Conservation (phyloP, 306 rosid genomes). For the Vigna nakashimae region DNA sequence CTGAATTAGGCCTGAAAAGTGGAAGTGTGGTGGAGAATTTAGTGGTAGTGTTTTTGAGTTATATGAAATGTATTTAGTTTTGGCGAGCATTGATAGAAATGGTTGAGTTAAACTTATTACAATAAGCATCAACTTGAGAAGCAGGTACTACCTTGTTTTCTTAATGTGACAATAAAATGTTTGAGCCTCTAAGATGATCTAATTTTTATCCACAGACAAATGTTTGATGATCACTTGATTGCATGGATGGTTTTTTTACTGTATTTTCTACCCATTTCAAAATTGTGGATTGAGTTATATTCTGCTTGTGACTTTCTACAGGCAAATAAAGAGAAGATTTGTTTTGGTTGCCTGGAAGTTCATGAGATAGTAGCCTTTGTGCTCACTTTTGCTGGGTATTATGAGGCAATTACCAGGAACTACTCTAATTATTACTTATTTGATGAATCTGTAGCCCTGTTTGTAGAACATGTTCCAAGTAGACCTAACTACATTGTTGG, state of each 20-base stretch:
- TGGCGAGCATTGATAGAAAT: constrained; percentile 18
- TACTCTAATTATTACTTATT: constrained; percentile 84
- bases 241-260: constrained; percentile 28
- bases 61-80: constrained; percentile 22
- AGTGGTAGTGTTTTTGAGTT: constrained; percentile 5
- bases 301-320: constrained; percentile 49
- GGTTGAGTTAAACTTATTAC: constrained; percentile 64
- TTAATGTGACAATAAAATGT: neutral
- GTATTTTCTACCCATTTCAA: neutral
- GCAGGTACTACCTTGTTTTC: constrained; percentile 62
- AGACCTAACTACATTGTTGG: constrained; percentile 94
- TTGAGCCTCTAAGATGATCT: neutral
- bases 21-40: constrained; percentile 21
- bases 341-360: constrained; percentile 83
- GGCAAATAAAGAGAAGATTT: constrained; percentile 97
- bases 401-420: constrained; percentile 86
- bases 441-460: constrained; percentile 88
- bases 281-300: constrained; percentile 19
- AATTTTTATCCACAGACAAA: neutral
- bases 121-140: constrained; percentile 93
- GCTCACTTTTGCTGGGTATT: constrained; percentile 73
- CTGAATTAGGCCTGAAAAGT: neutral
- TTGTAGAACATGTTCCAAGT: constrained; percentile 77
- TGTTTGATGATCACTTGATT: too few species aligned
- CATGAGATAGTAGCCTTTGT: constrained; percentile 95